A percentile compares a stretch with the other conserved stretches of the same genome.
Evolutionary conservation across 164 flowering plant species (phyloP).

Genomic region (Houttuynia cordata): DNA sequence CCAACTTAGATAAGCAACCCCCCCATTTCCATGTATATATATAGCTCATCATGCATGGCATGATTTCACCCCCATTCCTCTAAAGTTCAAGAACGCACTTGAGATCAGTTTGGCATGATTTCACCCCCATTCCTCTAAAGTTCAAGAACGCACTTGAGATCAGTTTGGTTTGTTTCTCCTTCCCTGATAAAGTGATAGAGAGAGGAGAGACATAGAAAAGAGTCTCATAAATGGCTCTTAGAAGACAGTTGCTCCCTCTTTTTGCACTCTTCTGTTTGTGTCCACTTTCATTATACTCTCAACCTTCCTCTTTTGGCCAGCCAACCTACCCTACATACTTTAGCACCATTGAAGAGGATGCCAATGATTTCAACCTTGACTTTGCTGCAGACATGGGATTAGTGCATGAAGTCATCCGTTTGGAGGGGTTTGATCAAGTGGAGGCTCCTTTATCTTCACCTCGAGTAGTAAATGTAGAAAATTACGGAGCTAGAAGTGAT

Average conservation of each 20-base stretch:
- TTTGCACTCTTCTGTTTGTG: conserved; percentile 5
- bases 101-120: conserved; percentile 3
- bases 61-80: conserved; percentile 13
- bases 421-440: background rate
- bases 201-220: background rate
- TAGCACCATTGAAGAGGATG: conserved; percentile 10
- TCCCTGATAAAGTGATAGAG: background rate
- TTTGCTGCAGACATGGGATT: conserved; percentile 9
- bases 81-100: conserved; percentile 1
- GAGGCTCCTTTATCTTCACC: background rate
- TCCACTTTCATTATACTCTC: background rate
- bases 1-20: conserved; percentile 1
- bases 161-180: conserved; percentile 2
- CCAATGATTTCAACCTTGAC: conserved; percentile 5
- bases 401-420: conserved; percentile 1
- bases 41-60: conserved; percentile 8
- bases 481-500: conserved; percentile 9
- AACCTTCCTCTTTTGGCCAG: background rate
- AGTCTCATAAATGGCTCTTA: conserved; percentile 9
- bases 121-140: conserved; percentile 11
- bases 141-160: conserved; percentile 1
- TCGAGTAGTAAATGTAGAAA: conserved; percentile 3
- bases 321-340: conserved; percentile 19
- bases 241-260: conserved; percentile 7
- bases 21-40: conserved; percentile 19